Evolutionary conservation across 2,329 filamentous ascomycete species (phyloP).

Genomic region (Stagonosporopsis tanaceti): DNA sequence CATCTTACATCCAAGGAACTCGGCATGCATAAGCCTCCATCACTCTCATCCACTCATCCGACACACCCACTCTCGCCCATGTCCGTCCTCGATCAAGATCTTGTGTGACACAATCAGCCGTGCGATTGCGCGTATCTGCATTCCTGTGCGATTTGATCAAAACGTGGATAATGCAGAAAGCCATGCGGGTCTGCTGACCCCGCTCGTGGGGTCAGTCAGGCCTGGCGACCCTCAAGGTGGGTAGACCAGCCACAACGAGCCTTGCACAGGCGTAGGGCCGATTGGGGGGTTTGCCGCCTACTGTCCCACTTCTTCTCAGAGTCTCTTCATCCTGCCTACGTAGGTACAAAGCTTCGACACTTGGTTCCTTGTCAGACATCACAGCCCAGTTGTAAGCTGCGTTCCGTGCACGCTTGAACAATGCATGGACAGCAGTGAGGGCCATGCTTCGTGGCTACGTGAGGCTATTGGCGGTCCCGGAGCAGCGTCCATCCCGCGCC

Average conservation of each 20-base stretch:
- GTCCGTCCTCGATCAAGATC: conserved; percentile 1
- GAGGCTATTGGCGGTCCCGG: conserved; percentile 14
- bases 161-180: conserved; percentile 11
- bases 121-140: conserved; percentile 17
- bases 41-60: conserved; percentile 3
- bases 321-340: neutral
- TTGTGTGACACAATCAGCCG: conserved; percentile 8
- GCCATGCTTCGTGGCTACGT: neutral
- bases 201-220: conserved; percentile 11
- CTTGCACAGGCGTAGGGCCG: conserved; percentile 16
- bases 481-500: conserved; percentile 15
- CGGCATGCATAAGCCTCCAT: conserved; percentile 8
- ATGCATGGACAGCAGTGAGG: neutral
- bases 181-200: conserved; percentile 22
- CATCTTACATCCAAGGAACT: conserved; percentile 12
- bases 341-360: neutral
- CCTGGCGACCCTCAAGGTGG: neutral
- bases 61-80: conserved; percentile 3
- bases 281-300: conserved; percentile 15
- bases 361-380: neutral
- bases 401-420: neutral
- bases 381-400: conserved; percentile 7
- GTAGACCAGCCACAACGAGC: conserved; percentile 16
- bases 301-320: conserved; percentile 10
- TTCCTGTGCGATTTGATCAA: conserved; percentile 8